Percentiles rank a stretch among this genome's conserved stretches.
phyloP scores from a whole-genome alignment of 208 protist genomes.

The Histomonas meleagridis region DNA sequence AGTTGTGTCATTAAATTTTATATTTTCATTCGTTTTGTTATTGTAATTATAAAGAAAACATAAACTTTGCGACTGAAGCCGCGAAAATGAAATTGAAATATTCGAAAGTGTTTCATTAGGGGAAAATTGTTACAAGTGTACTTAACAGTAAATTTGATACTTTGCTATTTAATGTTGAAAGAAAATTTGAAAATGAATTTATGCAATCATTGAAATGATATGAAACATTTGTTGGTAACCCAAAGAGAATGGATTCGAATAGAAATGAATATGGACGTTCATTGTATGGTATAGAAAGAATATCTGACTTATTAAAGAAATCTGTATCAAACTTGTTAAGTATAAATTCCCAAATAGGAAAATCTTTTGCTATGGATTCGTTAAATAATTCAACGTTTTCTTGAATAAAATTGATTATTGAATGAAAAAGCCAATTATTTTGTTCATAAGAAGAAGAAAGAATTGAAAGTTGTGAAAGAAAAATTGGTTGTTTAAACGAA shows the following conservation, averaged over 20 bases:
- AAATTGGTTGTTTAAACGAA: neutral
- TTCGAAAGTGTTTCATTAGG: neutral
- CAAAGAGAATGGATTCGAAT: neutral
- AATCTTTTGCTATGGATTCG: neutral
- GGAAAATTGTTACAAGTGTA: neutral
- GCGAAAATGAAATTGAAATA: too few species aligned
- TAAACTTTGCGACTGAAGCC: neutral
- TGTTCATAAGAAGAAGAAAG: neutral
- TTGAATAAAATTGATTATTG: neutral
- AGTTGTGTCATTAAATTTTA: neutral
- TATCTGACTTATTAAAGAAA: neutral
- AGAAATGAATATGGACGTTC: neutral
- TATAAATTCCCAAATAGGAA: neutral
- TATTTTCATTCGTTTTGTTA: neutral
- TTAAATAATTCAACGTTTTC: neutral
- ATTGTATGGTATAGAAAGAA: neutral
- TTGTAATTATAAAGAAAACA: neutral
- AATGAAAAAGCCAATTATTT: neutral
- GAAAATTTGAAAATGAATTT: neutral
- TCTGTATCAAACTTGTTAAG: neutral
- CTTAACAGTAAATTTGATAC: neutral
- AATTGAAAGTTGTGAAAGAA: neutral
- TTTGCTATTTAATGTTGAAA: neutral
- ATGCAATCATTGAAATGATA: neutral
- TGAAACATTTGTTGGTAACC: neutral